Percentiles rank a stretch among this genome's conserved stretches.
Evolutionary conservation across 805 yeast species (phyloP).

Genomic region (Helenozyma baotianmanensis): DNA sequence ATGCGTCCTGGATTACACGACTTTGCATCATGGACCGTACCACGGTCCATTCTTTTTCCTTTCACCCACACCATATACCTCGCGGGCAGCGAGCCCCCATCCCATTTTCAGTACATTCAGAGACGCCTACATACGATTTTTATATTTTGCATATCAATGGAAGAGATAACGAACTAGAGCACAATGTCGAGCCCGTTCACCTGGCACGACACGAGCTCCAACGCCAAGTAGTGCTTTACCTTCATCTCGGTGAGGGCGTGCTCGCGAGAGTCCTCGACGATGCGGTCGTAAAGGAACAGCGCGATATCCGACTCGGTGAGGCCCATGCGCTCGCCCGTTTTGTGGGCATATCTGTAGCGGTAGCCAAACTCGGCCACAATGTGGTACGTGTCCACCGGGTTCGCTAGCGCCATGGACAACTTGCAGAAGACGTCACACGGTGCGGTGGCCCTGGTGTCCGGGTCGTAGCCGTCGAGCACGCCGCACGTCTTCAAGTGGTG

Average conservation of each 20-base stretch:
- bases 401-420: conserved; percentile 5
- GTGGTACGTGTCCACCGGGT: conserved; percentile 3
- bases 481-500: conserved; percentile 12
- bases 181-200: conserved; percentile 12
- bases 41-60: too few species aligned
- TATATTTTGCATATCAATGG: too few species aligned
- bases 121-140: too few species aligned
- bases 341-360: conserved; percentile 5
- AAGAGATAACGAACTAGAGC: too few species aligned
- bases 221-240: conserved; percentile 9
- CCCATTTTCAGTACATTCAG: too few species aligned
- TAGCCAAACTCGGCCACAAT: conserved; percentile 7
- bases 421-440: conserved; percentile 11
- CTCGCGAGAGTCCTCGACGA: conserved; percentile 8
- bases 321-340: conserved; percentile 1
- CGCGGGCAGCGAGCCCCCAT: too few species aligned
- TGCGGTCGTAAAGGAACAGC: conserved; percentile 10
- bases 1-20: background rate
- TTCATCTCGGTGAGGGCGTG: conserved; percentile 11
- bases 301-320: conserved; percentile 9
- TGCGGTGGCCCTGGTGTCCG: background rate
- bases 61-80: too few species aligned
- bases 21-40: too few species aligned
- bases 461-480: conserved; percentile 11
- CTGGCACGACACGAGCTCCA: conserved; percentile 6